Base-by-base conservation (phyloP, 805 yeast genomes). In the Ogataea allantospora region DNA sequence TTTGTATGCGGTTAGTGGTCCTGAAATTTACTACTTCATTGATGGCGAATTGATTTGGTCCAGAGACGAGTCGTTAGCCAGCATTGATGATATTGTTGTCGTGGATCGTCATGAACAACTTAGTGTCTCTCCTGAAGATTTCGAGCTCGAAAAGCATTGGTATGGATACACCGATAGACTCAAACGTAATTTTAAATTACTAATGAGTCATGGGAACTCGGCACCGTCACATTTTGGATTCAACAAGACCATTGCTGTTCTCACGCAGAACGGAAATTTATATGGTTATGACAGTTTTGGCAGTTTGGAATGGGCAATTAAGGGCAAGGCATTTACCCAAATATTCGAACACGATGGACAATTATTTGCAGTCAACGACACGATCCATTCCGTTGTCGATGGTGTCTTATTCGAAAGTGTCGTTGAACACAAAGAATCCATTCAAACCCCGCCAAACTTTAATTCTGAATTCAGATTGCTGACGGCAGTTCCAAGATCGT, bases 61-160 rank as follows among this genome's bases (percentile, higher is more conserved):
- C 2, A 62, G 66, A 42, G 77, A 75, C 51, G 72, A 66, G 46
- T 66, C 75, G 0, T 40, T 70, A 4, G 55, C 68, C 4, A 48
- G 63, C 20, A 58, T 71, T 3, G 49, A 52, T 5, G 68, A 68
- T n/a, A 58, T 62, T 18, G 40, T 55, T 5, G 46, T 67, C 14
- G 44, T 63, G 17, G 64, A 60, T 36, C 33, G 50, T 13, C 12
- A 42, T 21, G 38, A 61, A 41, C 32, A 47, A 21, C 30, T 48
- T 7, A 40, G 52, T 2, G 30, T 57, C 3, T 45, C 58, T 0
- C 44, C 44, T 2, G 59, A 58, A 22, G 67, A 66, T 13, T 31
- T 62, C 7, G 27, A 44, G 6, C 35, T 43, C n/a, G 72, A 67
- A 41, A 60, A 61, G 26, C 43, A 43, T 1, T 11, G 62, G 4